Base-by-base conservation (phyloP, 768 basidiomycete genomes). In the Serendipita sp. region DNA sequence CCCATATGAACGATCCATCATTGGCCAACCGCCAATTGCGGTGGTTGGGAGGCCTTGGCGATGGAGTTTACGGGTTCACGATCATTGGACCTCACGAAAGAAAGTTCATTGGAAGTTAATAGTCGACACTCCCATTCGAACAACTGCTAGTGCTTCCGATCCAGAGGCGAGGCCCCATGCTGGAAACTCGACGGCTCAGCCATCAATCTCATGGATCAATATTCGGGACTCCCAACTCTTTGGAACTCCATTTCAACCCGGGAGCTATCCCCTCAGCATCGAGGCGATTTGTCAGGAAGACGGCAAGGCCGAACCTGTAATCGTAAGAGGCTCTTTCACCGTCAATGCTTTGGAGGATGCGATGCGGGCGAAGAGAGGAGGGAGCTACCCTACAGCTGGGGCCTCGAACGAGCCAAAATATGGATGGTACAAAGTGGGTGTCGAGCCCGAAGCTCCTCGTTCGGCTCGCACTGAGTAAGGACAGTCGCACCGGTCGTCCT, bases 61-160 rank as follows among this genome's bases (percentile, higher is more conserved):
- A 60, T 60, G 56, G 56, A 60, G 35, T 35, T 11, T 60, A 35
- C 24, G 35, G n/a, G 16, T 60, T 4, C 56, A 60, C 37, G 56
- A 60, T n/a, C 56, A 60, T 18, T 60, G 56, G 56, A 32, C 56
- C 5, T 10, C 56, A 30, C 56, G 56, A n/a, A 60, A 60, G 37
- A 60, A 60, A 37, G 56, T 60, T 10, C 24, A 35, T 60, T 60
- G 56, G 56, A n/a, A 10, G 8, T 34, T 60, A n/a, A 30, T 54
- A 15, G 30, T 13, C 10, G 18, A 18, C 45, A 24, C 24, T 24
- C 24, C 24, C 24, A 46, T 13, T 18, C 53, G 16, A 30, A 30
- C 53, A 13, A 54, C 53, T 13, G 30, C 53, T 15, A 16, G 16
- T 13, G 11, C 13, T 32, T 15, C 13, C 13, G 28, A 30, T 54